These are phyloP conservation scores for Allodekkera sacchari DNA, from an alignment of 805 yeast genomes.

Conservation along the genomic window DNA sequence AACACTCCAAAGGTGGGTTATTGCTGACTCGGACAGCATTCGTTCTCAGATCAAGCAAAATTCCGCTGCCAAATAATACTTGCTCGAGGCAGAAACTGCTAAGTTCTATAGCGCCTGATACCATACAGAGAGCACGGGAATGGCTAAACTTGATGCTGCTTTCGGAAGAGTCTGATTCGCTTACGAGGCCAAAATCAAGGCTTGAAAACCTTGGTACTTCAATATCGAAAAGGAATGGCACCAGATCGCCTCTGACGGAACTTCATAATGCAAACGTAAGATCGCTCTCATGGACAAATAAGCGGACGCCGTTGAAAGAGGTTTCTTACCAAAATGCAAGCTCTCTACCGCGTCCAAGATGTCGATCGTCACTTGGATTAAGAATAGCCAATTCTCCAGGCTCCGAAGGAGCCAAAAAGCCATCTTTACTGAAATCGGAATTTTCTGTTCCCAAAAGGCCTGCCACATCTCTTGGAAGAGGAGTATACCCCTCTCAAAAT, in stretches of 20 bases:
- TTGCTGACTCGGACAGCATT: conserved; percentile 1
- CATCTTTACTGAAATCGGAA: conserved; percentile 2
- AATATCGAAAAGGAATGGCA: conserved; percentile 8
- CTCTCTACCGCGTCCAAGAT: background rate
- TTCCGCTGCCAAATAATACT: no score
- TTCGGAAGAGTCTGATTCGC: conserved; percentile 11
- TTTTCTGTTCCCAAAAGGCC: no score
- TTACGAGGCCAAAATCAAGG: conserved; percentile 17
- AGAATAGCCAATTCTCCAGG: background rate
- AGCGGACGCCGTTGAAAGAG: conserved; percentile 4
- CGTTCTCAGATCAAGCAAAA: conserved; percentile 7
- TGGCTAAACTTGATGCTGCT: no score
- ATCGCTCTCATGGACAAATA: no score
- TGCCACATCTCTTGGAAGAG: no score
- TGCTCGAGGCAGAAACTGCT: no score
- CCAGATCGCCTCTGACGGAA: conserved; percentile 5
- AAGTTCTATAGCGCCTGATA: no score
- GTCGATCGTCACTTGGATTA: background rate
- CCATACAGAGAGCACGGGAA: no score
- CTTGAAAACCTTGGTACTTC: conserved; percentile 6
- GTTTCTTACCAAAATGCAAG: background rate
- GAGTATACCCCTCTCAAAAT: no score
- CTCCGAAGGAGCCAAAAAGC: background rate
- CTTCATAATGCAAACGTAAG: conserved; percentile 1
- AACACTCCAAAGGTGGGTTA: background rate